These are phyloP conservation scores for Debaryomyces udenii DNA, from an alignment of 1,139 yeast species.

Conservation along the genomic window DNA sequence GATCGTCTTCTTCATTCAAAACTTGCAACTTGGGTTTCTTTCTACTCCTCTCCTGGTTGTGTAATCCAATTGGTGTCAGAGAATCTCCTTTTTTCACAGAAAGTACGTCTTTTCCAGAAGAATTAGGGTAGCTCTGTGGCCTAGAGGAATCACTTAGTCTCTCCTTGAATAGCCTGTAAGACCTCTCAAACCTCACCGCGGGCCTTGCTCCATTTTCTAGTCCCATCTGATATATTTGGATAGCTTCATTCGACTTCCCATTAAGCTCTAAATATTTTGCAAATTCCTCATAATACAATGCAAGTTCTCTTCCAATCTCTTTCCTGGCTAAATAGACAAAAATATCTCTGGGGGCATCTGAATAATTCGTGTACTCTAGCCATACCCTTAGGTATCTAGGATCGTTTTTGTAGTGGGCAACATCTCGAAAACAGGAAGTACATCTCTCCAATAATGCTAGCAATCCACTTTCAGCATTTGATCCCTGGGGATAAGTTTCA, in stretches of 20 bases:
- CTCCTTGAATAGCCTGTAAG: conserved; percentile 47
- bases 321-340: conserved; percentile 74
- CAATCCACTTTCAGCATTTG: conserved; percentile 66
- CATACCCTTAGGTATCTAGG: conserved; percentile 78
- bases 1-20: conserved; percentile 29
- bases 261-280: conserved; percentile 64
- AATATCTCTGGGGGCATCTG: conserved; percentile 73
- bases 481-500: conserved; percentile 68
- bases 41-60: conserved; percentile 7
- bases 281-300: conserved; percentile 80
- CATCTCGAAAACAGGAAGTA: conserved; percentile 69
- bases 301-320: conserved; percentile 67
- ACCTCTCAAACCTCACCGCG: conserved; percentile 49
- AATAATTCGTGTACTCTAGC: conserved; percentile 71
- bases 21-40: conserved; percentile 35
- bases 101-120: conserved; percentile 22
- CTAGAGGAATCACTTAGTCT: conserved; percentile 9
- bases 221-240: conserved; percentile 65
- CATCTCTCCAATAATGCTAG: conserved; percentile 70
- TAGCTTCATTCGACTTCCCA: conserved; percentile 60
- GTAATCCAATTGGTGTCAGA: conserved; percentile 11
- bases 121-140: neutral
- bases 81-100: conserved; percentile 31
- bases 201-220: conserved; percentile 68
- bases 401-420: conserved; percentile 72